Base-by-base conservation (phyloP, 177 flowering plant species). In the Vitis hybrid region DNA sequence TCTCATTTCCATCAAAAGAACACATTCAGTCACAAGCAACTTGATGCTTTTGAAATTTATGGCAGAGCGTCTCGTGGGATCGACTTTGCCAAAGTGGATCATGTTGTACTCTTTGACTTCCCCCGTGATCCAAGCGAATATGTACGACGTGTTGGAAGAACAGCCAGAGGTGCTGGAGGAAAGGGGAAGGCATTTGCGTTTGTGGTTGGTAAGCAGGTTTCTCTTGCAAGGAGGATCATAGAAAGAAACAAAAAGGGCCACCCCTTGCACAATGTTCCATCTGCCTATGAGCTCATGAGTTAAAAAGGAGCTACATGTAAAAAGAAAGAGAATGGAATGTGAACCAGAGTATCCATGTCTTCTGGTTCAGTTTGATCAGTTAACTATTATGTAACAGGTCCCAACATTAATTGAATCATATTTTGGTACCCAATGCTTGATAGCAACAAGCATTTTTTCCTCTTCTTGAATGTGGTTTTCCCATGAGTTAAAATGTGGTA, bases 81-180 rank as follows among this genome's bases (percentile, higher is more conserved):
- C 4, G 98, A 96, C 74, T 94, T 96, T 76, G 64, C 81, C 3
- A 89, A 89, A 5, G 99, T 96, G 66, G 89, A 94, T 75, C 98
- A 94, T 77, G 98, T 96, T 4, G 75, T 96, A 62, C 93, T 96
- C 31, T 94, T 96, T 72, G 99, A 96, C 82, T 96, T 92, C 68
- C 98, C 99, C 14, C 94, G 97, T 22, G 98, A 94, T 75, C 99
- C 98, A 53, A 96, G 97, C 69, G 99, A 94, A 74, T 96, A 96
- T 79, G 98, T 96, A 13, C 92, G 99, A 3, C 92, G 98, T 49
- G 99, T 96, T 66, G 99, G 99, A 71, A 88, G 99, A 82, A 96
- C 97, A 52, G 99, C 99, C 14, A 87, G 99, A 73, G 99, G 99
- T 66, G 98, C 97, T 60, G 89, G 89, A 69, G 97, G 95, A 59